Evolutionary conservation across 2,329 filamentous ascomycete species (phyloP).

Genomic region (Aphanocladium album): DNA sequence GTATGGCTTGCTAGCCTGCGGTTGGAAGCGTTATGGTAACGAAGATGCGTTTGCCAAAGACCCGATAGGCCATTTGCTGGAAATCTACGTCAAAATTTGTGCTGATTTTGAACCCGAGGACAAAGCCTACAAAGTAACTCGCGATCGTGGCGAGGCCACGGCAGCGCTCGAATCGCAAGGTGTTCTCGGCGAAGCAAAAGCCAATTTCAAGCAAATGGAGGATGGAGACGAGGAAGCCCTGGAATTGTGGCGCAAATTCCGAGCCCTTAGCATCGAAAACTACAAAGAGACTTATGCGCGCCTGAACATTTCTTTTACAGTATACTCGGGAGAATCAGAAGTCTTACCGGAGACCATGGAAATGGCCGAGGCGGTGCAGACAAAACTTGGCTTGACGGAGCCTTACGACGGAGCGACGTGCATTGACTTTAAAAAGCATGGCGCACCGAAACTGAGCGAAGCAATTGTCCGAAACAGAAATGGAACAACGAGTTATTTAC

Average conservation of each 20-base stretch:
- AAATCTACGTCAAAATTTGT: conserved; percentile 68
- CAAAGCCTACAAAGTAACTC: conserved; percentile 49
- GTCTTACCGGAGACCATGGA: conserved; percentile 47
- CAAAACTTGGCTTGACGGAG: conserved; percentile 55
- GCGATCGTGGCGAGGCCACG: conserved; percentile 40
- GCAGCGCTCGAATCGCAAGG: conserved; percentile 38
- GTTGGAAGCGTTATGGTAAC: conserved; percentile 62
- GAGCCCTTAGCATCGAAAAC: conserved; percentile 53
- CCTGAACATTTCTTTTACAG: conserved; percentile 51
- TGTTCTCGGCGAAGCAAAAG: conserved; percentile 48
- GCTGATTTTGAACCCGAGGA: conserved; percentile 56
- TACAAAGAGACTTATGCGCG: conserved; percentile 56
- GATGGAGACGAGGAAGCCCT: conserved; percentile 52
- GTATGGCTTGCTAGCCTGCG: conserved; percentile 61
- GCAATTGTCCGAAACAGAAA: conserved; percentile 59
- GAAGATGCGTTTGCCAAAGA: conserved; percentile 59
- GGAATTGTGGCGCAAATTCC: conserved; percentile 53
- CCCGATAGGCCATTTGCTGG: conserved; percentile 66
- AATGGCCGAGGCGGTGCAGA: conserved; percentile 51
- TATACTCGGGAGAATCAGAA: conserved; percentile 53
- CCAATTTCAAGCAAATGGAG: conserved; percentile 60
- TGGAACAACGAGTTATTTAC: conserved; percentile 63
- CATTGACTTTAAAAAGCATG: conserved; percentile 64
- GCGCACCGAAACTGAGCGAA: conserved; percentile 60
- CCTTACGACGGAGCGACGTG: conserved; percentile 60